Percentiles rank a stretch among this genome's conserved stretches.
phyloP scores from a whole-genome alignment of 371 early-diverging fungal genomes.

The Rhizopus stolonifer region DNA sequence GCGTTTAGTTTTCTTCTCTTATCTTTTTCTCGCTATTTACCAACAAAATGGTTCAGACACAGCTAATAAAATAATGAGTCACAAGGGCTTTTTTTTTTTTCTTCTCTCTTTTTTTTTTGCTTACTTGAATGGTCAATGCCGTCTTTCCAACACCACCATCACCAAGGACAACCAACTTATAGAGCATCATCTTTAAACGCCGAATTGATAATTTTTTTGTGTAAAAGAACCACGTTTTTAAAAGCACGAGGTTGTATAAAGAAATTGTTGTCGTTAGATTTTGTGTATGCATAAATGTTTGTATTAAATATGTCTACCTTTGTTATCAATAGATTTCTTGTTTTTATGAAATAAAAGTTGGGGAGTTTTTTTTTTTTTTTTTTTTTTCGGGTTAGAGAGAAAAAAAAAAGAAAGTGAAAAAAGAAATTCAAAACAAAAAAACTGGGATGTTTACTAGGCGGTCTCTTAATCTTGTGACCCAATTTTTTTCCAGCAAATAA shows the following conservation, averaged over 20 bases:
- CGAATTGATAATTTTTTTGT: slow-evolving; percentile 2
- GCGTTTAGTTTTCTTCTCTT: not conserved
- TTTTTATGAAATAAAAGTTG: too few relatives aligned
- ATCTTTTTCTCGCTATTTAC: slow-evolving; percentile 28
- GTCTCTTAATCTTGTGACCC: not conserved
- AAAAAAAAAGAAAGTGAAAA: slow-evolving; percentile 2
- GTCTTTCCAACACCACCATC: slow-evolving; percentile 60
- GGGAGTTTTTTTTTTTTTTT: too few relatives aligned
- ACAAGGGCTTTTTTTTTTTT: not conserved
- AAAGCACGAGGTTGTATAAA: slow-evolving; percentile 1
- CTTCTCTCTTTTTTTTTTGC: not conserved
- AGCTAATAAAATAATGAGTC: slow-evolving; percentile 36
- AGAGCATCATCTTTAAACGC: slow-evolving; percentile 53
- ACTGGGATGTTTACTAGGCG: not conserved
- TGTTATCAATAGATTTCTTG: too few relatives aligned
- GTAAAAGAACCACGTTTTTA: slow-evolving; percentile 3
- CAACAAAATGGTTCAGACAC: slow-evolving; percentile 78
- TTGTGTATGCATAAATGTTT: too few relatives aligned
- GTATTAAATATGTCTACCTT: too few relatives aligned
- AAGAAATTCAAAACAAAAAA: not conserved
- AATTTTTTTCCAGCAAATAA: not conserved
- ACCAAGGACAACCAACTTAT: slow-evolving; percentile 57
- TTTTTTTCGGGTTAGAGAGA: not conserved
- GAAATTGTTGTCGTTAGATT: not conserved
- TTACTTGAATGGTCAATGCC: slow-evolving; percentile 38